Evolutionary conservation across 768 basidiomycete genomes (phyloP), one percentile per base, ranked within the genome.

Genomic region (Russula griseocarnosa): DNA sequence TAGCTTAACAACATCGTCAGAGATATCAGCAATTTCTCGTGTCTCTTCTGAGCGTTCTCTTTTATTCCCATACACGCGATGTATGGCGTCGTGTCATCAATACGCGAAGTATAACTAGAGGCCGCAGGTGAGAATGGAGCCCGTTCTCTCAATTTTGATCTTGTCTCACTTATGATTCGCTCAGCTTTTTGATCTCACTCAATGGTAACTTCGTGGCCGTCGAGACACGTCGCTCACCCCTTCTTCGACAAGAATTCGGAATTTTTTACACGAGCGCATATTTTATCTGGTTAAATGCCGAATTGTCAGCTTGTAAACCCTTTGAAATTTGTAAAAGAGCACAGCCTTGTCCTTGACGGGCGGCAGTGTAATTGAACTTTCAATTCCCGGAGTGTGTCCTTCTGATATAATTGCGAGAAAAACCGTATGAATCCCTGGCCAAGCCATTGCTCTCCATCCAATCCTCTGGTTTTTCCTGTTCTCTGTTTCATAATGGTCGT

Each of bases 41-140:
- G 38, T 81, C 81, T 40, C 65, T 90, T 42, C 81, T 85, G 57
- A 56, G 76, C 59, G 26, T 24, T 5, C 32, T 60, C 20, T 26
- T 22, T 18, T 36, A 18, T 40, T 4, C 22, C 24, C 24, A 4
- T 38, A 55, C 9, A 9, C 24, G 11, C 36, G 22, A 59, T 30
- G 26, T 40, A 32, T 42, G 24, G 55, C n/a, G n/a, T 51, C 5
- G 16, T 24, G 30, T 8, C 24, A 20, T 57, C 63, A 86, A 55
- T 74, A 80, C 52, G 79, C 80, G 18, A 79, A 83, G 65, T 92
- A 82, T 73, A 83, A 81, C 69, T 88, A 91, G 79, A 87, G 82
- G 66, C 86, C 87, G 4, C 89, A 87, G 61, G 67, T 67, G 6
- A 49, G 57, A 7, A 47, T 30, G 36, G 55, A 55, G 26, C 36